Evolutionary conservation across 2,329 filamentous ascomycete species (phyloP).

Genomic region (Acrocalymma vagum): DNA sequence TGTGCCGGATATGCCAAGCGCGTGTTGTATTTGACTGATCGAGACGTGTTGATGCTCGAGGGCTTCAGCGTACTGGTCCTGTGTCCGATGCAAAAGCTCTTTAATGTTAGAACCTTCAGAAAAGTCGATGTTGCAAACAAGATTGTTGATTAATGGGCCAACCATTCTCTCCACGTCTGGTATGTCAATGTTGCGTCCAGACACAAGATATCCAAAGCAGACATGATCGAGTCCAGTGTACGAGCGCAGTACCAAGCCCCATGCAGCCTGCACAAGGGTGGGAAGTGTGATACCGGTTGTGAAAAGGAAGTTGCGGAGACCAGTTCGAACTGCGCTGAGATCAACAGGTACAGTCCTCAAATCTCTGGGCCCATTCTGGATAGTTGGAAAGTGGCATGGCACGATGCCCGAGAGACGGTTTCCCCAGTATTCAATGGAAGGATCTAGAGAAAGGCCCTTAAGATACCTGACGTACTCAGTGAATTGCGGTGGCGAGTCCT

Average conservation of each 20-base stretch:
- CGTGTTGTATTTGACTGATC: too few relatives aligned
- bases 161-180: constrained; percentile 51
- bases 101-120: too few relatives aligned
- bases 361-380: constrained; percentile 1
- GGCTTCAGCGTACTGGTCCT: too few relatives aligned
- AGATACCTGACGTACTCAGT: constrained; percentile 16
- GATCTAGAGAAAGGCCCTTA: neutral
- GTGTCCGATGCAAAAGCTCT: too few relatives aligned
- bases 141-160: constrained; percentile 49
- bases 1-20: too few relatives aligned
- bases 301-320: constrained; percentile 41
- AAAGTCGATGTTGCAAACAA: too few relatives aligned
- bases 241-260: constrained; percentile 34
- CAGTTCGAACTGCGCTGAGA: constrained; percentile 7
- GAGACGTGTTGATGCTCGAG: too few relatives aligned
- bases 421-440: constrained; percentile 10
- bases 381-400: constrained; percentile 15
- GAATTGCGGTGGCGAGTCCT: constrained; percentile 13
- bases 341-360: constrained; percentile 1
- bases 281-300: constrained; percentile 53
- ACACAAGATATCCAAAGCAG: constrained; percentile 51
- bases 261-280: constrained; percentile 47
- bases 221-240: constrained; percentile 34
- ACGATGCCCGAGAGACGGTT: constrained; percentile 10
- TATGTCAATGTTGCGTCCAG: constrained; percentile 47